phyloP scores from a whole-genome alignment of 768 basidiomycete genomes.

The Fomitopsis serialis region DNA sequence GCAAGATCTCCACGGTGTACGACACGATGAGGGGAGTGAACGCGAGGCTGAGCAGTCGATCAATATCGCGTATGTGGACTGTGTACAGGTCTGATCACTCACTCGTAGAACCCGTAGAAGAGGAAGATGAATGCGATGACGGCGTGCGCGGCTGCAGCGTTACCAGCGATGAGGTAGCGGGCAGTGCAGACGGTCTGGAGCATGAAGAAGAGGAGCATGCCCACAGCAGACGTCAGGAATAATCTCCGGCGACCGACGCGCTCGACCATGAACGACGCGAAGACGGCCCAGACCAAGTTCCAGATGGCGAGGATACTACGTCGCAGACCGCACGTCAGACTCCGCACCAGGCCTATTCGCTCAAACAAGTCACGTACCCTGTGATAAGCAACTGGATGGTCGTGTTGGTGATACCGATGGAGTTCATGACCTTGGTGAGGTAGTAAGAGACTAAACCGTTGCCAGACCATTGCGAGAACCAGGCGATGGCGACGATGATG shows the following conservation, averaged over 20 bases:
- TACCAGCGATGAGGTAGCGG: constrained; percentile 40
- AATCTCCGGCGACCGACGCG: constrained; percentile 63
- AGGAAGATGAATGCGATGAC: constrained; percentile 84
- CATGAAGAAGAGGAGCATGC: constrained; percentile 65
- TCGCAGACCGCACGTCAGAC: background rate
- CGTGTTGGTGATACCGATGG: constrained; percentile 58
- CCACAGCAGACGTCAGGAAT: constrained; percentile 52
- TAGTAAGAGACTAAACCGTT: constrained; percentile 85
- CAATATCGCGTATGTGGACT: background rate
- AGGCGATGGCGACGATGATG: constrained; percentile 72
- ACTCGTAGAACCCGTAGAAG: constrained; percentile 76
- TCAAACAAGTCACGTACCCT: constrained; percentile 29
- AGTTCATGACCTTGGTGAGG: constrained; percentile 64
- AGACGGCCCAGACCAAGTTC: constrained; percentile 63
- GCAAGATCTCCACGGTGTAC: constrained; percentile 87
- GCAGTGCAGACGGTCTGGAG: constrained; percentile 66
- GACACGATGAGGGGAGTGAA: constrained; percentile 84
- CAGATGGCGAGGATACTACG: constrained; percentile 69
- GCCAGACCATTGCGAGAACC: constrained; percentile 85
- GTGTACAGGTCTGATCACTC: constrained; percentile 17
- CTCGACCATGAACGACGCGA: constrained; percentile 58
- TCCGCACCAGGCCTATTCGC: background rate
- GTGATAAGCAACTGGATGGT: constrained; percentile 76
- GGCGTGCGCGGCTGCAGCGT: constrained; percentile 49
- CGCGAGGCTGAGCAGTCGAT: constrained; percentile 41